phyloP scores from a whole-genome alignment of 345 rosid genomes.

The Hypericum androsaemum region DNA sequence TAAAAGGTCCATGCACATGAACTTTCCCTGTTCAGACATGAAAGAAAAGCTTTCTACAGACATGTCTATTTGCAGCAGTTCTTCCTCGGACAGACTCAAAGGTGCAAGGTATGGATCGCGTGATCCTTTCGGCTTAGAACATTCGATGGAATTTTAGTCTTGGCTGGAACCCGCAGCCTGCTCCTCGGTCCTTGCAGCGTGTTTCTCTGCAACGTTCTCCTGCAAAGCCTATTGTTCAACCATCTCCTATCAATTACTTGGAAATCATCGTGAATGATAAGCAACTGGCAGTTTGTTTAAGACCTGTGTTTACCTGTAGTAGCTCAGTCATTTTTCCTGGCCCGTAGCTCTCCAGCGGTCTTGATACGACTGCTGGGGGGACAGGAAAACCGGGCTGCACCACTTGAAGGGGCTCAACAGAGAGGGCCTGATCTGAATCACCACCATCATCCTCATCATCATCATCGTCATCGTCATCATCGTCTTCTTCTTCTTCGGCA shows the following conservation, averaged over 20 bases:
- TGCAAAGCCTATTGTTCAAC: constrained; percentile 55
- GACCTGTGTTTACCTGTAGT: constrained; percentile 46
- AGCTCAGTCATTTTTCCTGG: constrained; percentile 80
- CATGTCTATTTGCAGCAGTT: no score
- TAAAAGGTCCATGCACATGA: no score
- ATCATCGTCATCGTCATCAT: constrained; percentile 1
- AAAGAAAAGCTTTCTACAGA: no score
- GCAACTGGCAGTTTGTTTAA: neutral
- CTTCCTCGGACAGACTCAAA: no score
- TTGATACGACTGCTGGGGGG: constrained; percentile 32
- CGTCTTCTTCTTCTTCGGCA: neutral
- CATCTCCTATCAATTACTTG: neutral
- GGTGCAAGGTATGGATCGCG: no score
- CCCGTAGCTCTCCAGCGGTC: constrained; percentile 43
- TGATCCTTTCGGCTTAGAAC: no score
- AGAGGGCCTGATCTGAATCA: constrained; percentile 38
- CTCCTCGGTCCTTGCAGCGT: constrained; percentile 18
- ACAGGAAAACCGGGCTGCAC: constrained; percentile 30
- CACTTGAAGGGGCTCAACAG: constrained; percentile 53
- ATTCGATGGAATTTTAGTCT: no score
- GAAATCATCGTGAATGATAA: neutral
- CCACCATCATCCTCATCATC: constrained; percentile 1
- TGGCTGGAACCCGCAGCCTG: constrained; percentile 6
- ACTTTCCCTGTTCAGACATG: no score
- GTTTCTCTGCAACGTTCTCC: constrained; percentile 58